Conservation (phyloP, 352 stramenopile species). For the Phytopythium delawarense region DNA sequence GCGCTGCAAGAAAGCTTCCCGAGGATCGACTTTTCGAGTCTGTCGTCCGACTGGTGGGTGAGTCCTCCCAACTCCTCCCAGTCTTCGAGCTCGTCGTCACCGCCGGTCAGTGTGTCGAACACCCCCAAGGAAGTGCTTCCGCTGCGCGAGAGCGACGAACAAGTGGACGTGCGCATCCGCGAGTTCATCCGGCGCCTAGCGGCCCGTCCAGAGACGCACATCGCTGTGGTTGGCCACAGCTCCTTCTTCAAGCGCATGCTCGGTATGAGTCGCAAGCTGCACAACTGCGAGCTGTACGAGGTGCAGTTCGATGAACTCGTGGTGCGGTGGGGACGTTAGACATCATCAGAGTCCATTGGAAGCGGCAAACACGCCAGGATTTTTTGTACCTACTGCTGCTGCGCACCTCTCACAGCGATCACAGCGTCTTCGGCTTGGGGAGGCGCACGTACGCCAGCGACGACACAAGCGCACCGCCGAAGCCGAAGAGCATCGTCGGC, state of each 20-base stretch:
- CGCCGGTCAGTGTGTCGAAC: slow-evolving; percentile 19
- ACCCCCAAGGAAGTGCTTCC: slow-evolving; percentile 42
- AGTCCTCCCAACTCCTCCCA: slow-evolving; percentile 22
- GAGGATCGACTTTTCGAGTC: slow-evolving; percentile 37
- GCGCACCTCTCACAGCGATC: not conserved
- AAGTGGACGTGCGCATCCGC: slow-evolving; percentile 66
- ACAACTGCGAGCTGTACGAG: slow-evolving; percentile 75
- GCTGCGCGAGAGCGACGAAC: slow-evolving; percentile 47
- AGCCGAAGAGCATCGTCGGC: slow-evolving; percentile 61
- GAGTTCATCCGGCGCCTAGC: slow-evolving; percentile 48
- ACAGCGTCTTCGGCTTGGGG: slow-evolving; percentile 22
- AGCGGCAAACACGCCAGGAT: too few relatives aligned
- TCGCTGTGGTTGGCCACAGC: slow-evolving; percentile 79
- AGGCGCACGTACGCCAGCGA: slow-evolving; percentile 42
- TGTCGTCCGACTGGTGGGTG: slow-evolving; percentile 70
- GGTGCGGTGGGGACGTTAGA: slow-evolving; percentile 6
- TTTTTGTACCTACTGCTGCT: too few relatives aligned
- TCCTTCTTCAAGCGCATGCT: slow-evolving; percentile 86
- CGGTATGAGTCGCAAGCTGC: slow-evolving; percentile 68
- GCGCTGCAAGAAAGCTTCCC: slow-evolving; percentile 5
- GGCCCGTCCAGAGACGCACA: slow-evolving; percentile 61
- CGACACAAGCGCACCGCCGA: slow-evolving; percentile 39
- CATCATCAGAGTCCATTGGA: too few relatives aligned
- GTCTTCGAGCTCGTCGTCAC: slow-evolving; percentile 17
- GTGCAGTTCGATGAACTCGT: slow-evolving; percentile 29